These are phyloP conservation scores for Pilatotrama ljubarskyi DNA, from an alignment of 768 basidiomycete species.

Conservation along the genomic window DNA sequence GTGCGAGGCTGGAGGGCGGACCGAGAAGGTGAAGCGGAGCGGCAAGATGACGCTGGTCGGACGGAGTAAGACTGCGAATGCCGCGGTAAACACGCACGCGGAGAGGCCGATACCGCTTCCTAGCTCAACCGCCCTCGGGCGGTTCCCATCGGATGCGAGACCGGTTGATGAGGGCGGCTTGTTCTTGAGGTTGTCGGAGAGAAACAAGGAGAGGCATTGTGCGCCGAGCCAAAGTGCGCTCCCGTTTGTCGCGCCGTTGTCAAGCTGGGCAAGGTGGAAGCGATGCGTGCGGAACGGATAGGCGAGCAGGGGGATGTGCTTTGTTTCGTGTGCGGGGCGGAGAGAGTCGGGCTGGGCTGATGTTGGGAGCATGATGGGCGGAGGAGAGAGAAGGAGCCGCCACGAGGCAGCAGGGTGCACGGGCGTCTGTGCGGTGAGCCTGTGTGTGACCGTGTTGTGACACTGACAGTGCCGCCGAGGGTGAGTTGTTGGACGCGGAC, in stretches of 20 bases:
- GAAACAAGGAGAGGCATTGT: constrained; percentile 69
- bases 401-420: constrained; percentile 4
- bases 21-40: not conserved
- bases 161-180: constrained; percentile 17
- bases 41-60: constrained; percentile 2
- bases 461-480: not conserved
- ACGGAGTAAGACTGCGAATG: constrained; percentile 8
- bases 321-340: constrained; percentile 63
- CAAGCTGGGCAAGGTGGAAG: constrained; percentile 56
- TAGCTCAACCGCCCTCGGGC: constrained; percentile 63
- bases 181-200: constrained; percentile 43
- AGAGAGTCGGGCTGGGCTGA: constrained; percentile 26
- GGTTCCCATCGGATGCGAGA: constrained; percentile 13
- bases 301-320: constrained; percentile 53
- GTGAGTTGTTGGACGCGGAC: not conserved
- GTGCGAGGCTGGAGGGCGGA: constrained; percentile 48
- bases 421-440: not conserved
- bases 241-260: constrained; percentile 70
- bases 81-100: constrained; percentile 48
- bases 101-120: constrained; percentile 83
- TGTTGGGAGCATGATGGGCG: not conserved
- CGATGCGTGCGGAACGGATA: constrained; percentile 40
- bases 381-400: not conserved
- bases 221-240: constrained; percentile 85
- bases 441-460: not conserved